Evolutionary conservation across 768 basidiomycete species (phyloP).

Genomic region (Porpolomopsis calyptriformis): DNA sequence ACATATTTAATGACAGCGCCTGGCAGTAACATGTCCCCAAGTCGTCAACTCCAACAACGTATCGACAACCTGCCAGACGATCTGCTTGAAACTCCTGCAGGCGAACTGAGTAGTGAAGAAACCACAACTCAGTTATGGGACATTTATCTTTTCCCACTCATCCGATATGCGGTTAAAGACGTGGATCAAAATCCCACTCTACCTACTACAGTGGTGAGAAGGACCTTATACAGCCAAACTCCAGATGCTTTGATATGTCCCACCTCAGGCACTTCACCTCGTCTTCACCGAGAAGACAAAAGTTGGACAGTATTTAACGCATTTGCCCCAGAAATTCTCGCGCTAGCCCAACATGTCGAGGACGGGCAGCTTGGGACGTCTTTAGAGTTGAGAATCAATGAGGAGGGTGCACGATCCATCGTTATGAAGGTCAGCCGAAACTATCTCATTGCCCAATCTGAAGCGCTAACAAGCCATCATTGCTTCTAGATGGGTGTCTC

Average conservation of each 20-base stretch:
- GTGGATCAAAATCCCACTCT: slow-evolving; percentile 3
- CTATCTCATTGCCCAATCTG: slow-evolving; percentile 3
- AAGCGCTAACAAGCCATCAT: slow-evolving; percentile 4
- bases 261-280: slow-evolving; percentile 2
- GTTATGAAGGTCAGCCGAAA: slow-evolving; percentile 1
- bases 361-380: slow-evolving; percentile 3
- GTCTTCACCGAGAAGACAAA: slow-evolving; percentile 1
- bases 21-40: slow-evolving; percentile 1
- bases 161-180: slow-evolving; percentile 3
- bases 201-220: slow-evolving; percentile 1
- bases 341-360: slow-evolving; percentile 4
- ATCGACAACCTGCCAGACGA: not conserved
- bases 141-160: slow-evolving; percentile 1
- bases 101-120: slow-evolving; percentile 3
- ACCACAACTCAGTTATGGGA: slow-evolving; percentile 4
- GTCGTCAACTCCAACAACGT: slow-evolving; percentile 2
- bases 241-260: slow-evolving; percentile 1
- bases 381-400: slow-evolving; percentile 4
- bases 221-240: slow-evolving; percentile 2
- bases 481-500: slow-evolving; percentile 4
- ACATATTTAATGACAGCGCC: slow-evolving; percentile 2
- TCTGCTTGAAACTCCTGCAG: not conserved
- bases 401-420: slow-evolving; percentile 4
- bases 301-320: slow-evolving; percentile 3
- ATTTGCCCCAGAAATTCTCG: slow-evolving; percentile 1